Evolutionary conservation across 2,329 filamentous ascomycete species (phyloP).

Genomic region (Cercospora sojina): DNA sequence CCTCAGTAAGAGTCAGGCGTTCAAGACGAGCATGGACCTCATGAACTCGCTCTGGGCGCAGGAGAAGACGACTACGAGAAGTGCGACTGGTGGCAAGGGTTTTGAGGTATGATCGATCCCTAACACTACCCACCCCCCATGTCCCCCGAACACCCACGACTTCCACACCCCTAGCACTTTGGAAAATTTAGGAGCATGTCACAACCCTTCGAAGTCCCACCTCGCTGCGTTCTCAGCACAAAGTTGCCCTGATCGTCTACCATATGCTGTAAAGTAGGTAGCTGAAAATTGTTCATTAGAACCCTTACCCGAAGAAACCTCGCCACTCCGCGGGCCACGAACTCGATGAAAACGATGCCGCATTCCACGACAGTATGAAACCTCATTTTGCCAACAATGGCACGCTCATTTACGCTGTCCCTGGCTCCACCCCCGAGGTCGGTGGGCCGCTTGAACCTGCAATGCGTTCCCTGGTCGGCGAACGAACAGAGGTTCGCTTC

Average conservation of each 20-base stretch:
- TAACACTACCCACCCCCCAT: constrained; percentile 33
- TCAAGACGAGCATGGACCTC: constrained; percentile 86
- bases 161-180: not conserved
- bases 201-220: constrained; percentile 24
- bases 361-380: constrained; percentile 71
- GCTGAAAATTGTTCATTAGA: constrained; percentile 37
- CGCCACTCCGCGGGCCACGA: constrained; percentile 55
- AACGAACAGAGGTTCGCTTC: constrained; percentile 63
- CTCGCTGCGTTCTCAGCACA: not conserved
- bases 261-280: constrained; percentile 33
- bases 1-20: constrained; percentile 54
- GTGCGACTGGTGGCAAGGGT: constrained; percentile 23
- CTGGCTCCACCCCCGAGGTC: constrained; percentile 43
- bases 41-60: constrained; percentile 92
- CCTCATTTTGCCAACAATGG: constrained; percentile 77
- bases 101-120: constrained; percentile 75
- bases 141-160: not conserved
- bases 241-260: not conserved
- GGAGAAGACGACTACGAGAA: constrained; percentile 47
- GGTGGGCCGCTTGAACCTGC: constrained; percentile 55
- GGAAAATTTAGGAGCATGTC: not conserved
- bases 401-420: constrained; percentile 64
- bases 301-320: constrained; percentile 34
- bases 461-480: constrained; percentile 60
- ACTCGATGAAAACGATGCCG: constrained; percentile 63